Evolutionary conservation across 495 filamentous ascomycete species (phyloP).

Genomic region (Neurospora terricola): DNA sequence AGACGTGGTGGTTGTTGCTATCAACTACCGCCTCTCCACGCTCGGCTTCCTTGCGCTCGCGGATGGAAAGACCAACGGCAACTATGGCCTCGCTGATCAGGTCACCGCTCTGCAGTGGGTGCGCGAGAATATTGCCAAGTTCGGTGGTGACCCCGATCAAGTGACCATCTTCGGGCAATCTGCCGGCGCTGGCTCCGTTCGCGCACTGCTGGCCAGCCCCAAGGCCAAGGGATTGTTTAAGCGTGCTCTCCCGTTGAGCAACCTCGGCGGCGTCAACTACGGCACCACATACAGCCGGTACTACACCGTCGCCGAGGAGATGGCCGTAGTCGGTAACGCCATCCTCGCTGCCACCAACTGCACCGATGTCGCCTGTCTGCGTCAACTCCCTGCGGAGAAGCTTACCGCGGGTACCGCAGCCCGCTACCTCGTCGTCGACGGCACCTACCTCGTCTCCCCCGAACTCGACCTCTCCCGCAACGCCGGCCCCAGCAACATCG

Average conservation of each 20-base stretch:
- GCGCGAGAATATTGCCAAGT: slow-evolving; percentile 45
- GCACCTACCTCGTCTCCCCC: slow-evolving; percentile 30
- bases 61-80: slow-evolving; percentile 41
- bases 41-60: slow-evolving; percentile 48
- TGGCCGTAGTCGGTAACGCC: slow-evolving; percentile 23
- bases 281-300: slow-evolving; percentile 36
- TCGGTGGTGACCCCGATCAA: slow-evolving; percentile 51
- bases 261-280: slow-evolving; percentile 38
- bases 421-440: slow-evolving; percentile 37
- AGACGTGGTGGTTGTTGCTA: slow-evolving; percentile 50
- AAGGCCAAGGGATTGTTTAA: slow-evolving; percentile 40
- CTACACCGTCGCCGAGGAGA: slow-evolving; percentile 35
- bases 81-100: slow-evolving; percentile 47
- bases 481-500: slow-evolving; percentile 19
- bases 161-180: slow-evolving; percentile 51
- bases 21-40: slow-evolving; percentile 54
- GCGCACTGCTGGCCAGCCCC: slow-evolving; percentile 44
- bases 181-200: slow-evolving; percentile 43
- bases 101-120: slow-evolving; percentile 56
- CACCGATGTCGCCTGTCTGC: slow-evolving; percentile 36
- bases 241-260: slow-evolving; percentile 38
- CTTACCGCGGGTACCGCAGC: slow-evolving; percentile 20
- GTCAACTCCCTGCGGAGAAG: slow-evolving; percentile 24
- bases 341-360: slow-evolving; percentile 36
- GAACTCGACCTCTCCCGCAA: slow-evolving; percentile 19